Base-by-base conservation (phyloP, 805 yeast genomes). In the Ogataea minuta region DNA sequence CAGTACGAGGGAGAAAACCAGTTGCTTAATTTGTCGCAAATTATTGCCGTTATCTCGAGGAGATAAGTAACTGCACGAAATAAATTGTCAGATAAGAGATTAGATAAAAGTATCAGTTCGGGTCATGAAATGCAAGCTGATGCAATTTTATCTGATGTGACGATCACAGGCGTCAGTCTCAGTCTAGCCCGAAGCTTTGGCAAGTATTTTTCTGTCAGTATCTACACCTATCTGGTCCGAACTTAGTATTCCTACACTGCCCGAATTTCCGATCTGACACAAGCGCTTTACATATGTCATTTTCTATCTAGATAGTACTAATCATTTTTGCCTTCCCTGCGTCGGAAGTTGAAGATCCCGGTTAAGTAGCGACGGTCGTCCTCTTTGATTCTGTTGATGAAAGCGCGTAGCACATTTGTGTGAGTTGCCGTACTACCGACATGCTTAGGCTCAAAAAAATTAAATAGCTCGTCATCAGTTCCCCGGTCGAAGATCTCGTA, bases 381-480 rank as follows among this genome's bases (percentile, higher is more conserved):
- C 25, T 36, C 40, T 13, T 31, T 26, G 21, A 39, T 25, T 23
- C 34, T 41, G n/a, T 43, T 48, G 31, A 54, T 39, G 11, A 48
- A 37, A 8, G 28, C 23, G 3, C 35, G 33, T 13, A 54, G 43
- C 10, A 45, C 45, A 10, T 34, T 26, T 1, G 35, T 32, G 6
- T 34, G 21, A 2, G 29, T 27, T 13, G 31, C 14, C 4, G 35
- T 32, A 6, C 44, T 51, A 11, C 56, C 51, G 7, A 51, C 53
- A 38, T 62, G 67, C 30, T 44, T 51, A 2, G 67, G 67, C 36
- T 59, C 64, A 38, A 63, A 63, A 34, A 63, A 61, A 37, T 60
- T 64, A 59, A 83, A 84, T 25, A 84, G 59, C 50, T 84, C 84
- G 53, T 79, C 83, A 53, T 83, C 90, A 0, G 90, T 82, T 34